Base-by-base conservation (phyloP, 1,284 basidiomycete species). In the Apiotrichum gamsii region DNA sequence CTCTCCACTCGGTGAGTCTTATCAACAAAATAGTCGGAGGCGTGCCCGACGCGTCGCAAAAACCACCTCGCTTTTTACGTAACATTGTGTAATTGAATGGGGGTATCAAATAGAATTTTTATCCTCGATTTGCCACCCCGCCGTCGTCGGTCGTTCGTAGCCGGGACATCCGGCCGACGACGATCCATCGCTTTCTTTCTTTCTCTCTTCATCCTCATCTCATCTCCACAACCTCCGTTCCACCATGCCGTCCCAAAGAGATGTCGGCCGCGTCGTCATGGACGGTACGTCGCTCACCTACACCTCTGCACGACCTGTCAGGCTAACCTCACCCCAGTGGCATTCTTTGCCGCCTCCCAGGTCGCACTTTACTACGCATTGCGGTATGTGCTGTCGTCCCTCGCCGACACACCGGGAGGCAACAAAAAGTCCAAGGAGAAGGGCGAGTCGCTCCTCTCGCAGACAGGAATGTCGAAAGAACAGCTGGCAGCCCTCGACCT, bases 331-430 rank as follows among this genome's bases (percentile, higher is more conserved):
- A 23, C 20, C 21, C 2, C 49, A 83, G 82, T 82, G 46, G 79
- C 79, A 14, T 67, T 84, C 40, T 78, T 83, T 47, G 74, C 80
- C 33, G 80, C 79, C n/a, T 77, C 80, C 14, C 81, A 67, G 55
- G 60, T 69, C 28, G 69, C 71, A 18, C 55, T 72, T 2, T 70
- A 67, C 54, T 70, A 70, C 45, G 64, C 66, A 41, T 61, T 74
- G 29, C 67, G 71, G 37, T 67, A 71, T 56, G 69, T 71, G 30
- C 54, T 73, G 33, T 62, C 67, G 29, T 58, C 57, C 37, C 50
- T 71, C 8, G 69, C 69, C 33, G 61, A 71, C 23, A 50, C 49
- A 16, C 62, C 65, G 14, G 58, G 60, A 50, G 39, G 43, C 14
- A 43, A 47, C 47, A 67, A 64, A 43, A 72, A 72, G 50, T 52